These are phyloP conservation scores for Sugiyamaella paludigena DNA, from an alignment of 1,139 yeast genomes.

Conservation along the genomic window DNA sequence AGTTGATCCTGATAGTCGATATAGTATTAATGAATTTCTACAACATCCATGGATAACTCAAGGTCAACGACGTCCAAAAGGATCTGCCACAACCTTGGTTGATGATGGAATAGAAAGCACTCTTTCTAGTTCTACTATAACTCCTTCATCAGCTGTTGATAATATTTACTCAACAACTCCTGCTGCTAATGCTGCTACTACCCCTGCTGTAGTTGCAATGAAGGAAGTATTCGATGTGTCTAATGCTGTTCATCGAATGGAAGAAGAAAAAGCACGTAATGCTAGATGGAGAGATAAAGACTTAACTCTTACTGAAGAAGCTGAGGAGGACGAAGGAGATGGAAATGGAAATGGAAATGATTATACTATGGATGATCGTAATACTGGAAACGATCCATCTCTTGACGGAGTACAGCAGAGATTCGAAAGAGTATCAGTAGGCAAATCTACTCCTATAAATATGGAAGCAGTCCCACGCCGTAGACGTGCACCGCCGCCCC, in stretches of 20 bases:
- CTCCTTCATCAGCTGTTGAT: neutral
- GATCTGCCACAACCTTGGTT: neutral
- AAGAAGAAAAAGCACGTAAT: conserved; percentile 67
- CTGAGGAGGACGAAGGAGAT: conserved; percentile 33
- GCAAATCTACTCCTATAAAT: conserved; percentile 4
- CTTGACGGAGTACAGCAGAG: conserved; percentile 25
- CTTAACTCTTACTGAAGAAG: conserved; percentile 28
- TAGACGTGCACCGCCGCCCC: conserved; percentile 17
- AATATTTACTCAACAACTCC: neutral
- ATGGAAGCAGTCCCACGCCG: conserved; percentile 11
- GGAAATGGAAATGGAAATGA: conserved; percentile 13
- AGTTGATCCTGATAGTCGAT: conserved; percentile 75
- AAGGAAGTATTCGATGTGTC: conserved; percentile 95
- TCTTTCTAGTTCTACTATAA: neutral
- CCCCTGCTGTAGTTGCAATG: conserved; percentile 90
- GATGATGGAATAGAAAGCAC: too few species aligned
- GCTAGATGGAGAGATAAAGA: conserved; percentile 14
- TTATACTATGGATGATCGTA: conserved; percentile 9
- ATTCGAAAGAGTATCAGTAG: conserved; percentile 27
- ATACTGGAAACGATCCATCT: conserved; percentile 4
- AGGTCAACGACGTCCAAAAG: conserved; percentile 29
- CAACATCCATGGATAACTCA: conserved; percentile 78
- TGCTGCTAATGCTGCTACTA: conserved; percentile 32
- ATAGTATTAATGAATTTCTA: conserved; percentile 73
- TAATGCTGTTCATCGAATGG: conserved; percentile 90